Base-by-base conservation (phyloP, 257 asterid genomes). In the Penstemon newberryi region DNA sequence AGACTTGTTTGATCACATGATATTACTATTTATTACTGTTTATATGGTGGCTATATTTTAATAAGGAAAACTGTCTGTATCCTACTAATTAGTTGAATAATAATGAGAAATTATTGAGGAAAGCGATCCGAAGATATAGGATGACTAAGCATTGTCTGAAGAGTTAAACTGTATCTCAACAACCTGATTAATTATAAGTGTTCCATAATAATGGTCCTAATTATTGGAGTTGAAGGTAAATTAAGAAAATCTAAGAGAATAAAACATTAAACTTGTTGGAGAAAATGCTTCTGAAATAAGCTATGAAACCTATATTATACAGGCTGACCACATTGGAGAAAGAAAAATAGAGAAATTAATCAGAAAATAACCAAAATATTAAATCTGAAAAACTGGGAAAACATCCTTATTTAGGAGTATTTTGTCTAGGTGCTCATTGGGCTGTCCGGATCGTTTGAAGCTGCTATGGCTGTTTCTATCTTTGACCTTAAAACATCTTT, bases 391-490 rank as follows among this genome's bases (percentile, higher is more conserved):
- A 46, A 46, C 0, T 1, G 11, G 51, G 8, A 6, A 10, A 12
- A 37, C 10, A 38, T 37, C 12, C 57, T 42, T 40, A 40, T 33
- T 19, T 12, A 11, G 3, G 40, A n/a, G 25, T 57, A 37, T 9
- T 53, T 7, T 25, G 4, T 36, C 63, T 66, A 84, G 36, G 50
- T 45, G 86, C 91, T 84, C 84, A 82, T 73, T 5, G 94, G 94
- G 66, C 92, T 87, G 63, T 78, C 91, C 15, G 88, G 90, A 67
- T 78, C 89, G 69, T 80, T 91, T 39, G 75, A 54, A 46, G 89
- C 78, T 57, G 88, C 83, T 44, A 91, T 85, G 8, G 96, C 96
- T 5, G 83, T 69, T 77, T 90, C 80, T 11, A 91, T 91, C 79
- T 81, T 85, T 49, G 25, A 45, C 60, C 80, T 78, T 55, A 91